These are phyloP conservation scores for Gillenia trifoliata DNA, from an alignment of 306 rosid genomes.

Conservation along the genomic window DNA sequence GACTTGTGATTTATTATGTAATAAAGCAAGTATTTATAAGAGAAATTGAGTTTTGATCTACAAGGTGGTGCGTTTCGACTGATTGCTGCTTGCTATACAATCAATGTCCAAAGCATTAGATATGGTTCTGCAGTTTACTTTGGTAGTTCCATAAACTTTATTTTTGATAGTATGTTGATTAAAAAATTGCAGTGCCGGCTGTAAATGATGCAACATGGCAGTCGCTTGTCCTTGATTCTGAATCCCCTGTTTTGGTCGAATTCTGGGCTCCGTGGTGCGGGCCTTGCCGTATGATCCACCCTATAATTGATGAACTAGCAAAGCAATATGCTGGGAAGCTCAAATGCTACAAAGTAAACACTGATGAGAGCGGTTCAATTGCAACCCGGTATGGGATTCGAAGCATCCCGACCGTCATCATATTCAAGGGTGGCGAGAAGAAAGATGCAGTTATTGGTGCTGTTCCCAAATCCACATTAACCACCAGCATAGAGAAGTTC, in stretches of 20 bases:
- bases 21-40: neutral
- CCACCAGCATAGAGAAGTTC: conserved; percentile 75
- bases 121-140: neutral
- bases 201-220: conserved; percentile 63
- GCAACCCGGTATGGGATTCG: conserved; percentile 79
- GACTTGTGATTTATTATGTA: neutral
- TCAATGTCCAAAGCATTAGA: neutral
- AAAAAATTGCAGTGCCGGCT: conserved; percentile 52
- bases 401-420: conserved; percentile 81
- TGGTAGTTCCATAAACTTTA: neutral
- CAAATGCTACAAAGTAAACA: conserved; percentile 82
- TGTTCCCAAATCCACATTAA: conserved; percentile 76
- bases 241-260: conserved; percentile 70
- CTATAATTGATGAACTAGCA: conserved; percentile 67
- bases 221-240: conserved; percentile 57
- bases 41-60: neutral
- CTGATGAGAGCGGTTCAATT: conserved; percentile 57
- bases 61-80: neutral
- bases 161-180: conserved; percentile 1
- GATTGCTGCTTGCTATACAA: neutral
- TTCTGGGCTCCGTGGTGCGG: conserved; percentile 99
- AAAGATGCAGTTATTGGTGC: conserved; percentile 82
- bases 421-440: conserved; percentile 82
- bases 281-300: conserved; percentile 97
- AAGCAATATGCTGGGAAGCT: conserved; percentile 64